phyloP scores from a whole-genome alignment of 805 yeast genomes.

The Yamadazyma scolyti region DNA sequence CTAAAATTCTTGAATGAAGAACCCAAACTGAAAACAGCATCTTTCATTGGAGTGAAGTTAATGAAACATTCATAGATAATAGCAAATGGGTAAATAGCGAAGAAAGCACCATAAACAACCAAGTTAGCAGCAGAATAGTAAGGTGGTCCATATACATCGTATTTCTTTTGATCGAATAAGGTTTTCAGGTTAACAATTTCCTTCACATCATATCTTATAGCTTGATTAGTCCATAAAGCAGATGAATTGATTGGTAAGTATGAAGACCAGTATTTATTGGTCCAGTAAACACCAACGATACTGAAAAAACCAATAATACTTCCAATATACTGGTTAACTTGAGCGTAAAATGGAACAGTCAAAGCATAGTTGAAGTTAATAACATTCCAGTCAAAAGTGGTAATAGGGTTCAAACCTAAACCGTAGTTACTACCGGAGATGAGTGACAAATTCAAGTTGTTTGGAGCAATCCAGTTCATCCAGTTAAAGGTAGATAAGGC shows the following conservation, averaged over 20 bases:
- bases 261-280: constrained; percentile 23
- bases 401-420: constrained; percentile 50
- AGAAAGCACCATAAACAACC: constrained; percentile 24
- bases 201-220: constrained; percentile 40
- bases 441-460: constrained; percentile 46
- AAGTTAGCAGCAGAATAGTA: constrained; percentile 28
- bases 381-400: constrained; percentile 54
- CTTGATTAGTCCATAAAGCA: constrained; percentile 45
- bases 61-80: constrained; percentile 38
- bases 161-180: constrained; percentile 20
- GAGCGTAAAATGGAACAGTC: constrained; percentile 40
- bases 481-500: constrained; percentile 48
- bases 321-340: constrained; percentile 18
- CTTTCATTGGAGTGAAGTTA: constrained; percentile 24
- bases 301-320: constrained; percentile 13
- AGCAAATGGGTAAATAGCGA: constrained; percentile 27
- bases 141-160: constrained; percentile 26
- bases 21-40: constrained; percentile 9
- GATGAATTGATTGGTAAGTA: constrained; percentile 40
- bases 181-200: constrained; percentile 38
- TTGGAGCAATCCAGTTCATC: constrained; percentile 57
- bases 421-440: constrained; percentile 48
- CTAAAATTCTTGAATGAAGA: constrained; percentile 31
- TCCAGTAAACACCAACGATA: constrained; percentile 18
- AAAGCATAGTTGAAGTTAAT: constrained; percentile 28